Base-by-base conservation (phyloP, 2,329 filamentous ascomycete genomes). In the Tolypocladium ovalisporum region DNA sequence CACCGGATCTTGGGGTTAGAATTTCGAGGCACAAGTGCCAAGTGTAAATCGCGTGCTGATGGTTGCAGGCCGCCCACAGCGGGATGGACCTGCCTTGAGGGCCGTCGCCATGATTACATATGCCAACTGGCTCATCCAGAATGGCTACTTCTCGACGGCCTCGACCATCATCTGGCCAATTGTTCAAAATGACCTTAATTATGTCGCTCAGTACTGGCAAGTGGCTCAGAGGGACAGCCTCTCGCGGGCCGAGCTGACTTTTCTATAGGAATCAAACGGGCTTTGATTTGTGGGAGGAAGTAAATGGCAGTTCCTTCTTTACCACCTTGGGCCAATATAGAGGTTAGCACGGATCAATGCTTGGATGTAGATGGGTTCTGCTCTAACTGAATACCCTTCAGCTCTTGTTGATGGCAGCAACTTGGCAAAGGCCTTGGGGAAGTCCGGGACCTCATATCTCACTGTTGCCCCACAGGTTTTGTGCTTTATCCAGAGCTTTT, bases 271-370 rank as follows among this genome's bases (percentile, higher is more conserved):
- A 82, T 66, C 70, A 76, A 61, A 81, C 79, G 0, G 80, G 81
- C 7, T 94, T 84, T 65, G 90, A 95, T 68, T 78, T 95, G 3
- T 94, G 90, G 90, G 90, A 94, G 68, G 90, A 94, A 69, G 82
- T 92, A 17, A 75, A 77, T 29, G 87, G 88, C 44, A 85, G 82
- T 27, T 91, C 88, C 0, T 94, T 92, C 76, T 95, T 93, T 71
- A 94, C 89, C 1, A 74, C 85, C 36, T 82, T 84, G 3, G 79
- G 81, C 44, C 83, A 88, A 59, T 84, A 93, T 67, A 83, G 89
- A 63, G 79, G 84, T 64, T 67, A 79, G 60, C 12, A 9, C 6
- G 12, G 22, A 9, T 1, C 12, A 3, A 17, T 9, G 2, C 2
- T 4, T 32, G 1, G n/a, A 3, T 12, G 9, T 6, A 34, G 3